A percentile compares a stretch with the other conserved stretches of the same genome.
Conservation (phyloP, 441 rosid genomes). For the Raphanus hybrid region DNA sequence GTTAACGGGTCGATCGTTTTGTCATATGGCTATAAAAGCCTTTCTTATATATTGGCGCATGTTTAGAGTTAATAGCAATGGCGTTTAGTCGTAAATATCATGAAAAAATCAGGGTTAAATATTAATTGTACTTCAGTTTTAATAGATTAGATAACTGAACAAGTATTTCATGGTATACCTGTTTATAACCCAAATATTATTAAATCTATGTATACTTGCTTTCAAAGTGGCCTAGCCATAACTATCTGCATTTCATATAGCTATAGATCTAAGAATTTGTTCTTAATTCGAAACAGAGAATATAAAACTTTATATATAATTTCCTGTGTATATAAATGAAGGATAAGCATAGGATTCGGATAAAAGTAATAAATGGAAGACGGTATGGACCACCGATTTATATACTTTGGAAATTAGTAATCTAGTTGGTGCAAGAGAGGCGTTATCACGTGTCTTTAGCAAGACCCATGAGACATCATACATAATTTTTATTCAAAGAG, state of each 20-base stretch:
- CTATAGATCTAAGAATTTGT: constrained; percentile 1
- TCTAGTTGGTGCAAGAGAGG: constrained; percentile 16
- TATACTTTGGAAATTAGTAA: constrained; percentile 24
- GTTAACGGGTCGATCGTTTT: no score
- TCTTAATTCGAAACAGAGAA: not conserved
- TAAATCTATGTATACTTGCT: not conserved
- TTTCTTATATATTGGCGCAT: no score
- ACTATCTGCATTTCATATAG: not conserved
- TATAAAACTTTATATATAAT: not conserved
- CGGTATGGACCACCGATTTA: constrained; percentile 34
- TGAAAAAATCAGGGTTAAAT: no score
- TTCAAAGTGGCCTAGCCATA: not conserved
- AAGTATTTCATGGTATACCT: not conserved
- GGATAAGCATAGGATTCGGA: constrained; percentile 38
- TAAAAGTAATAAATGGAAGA: constrained; percentile 26
- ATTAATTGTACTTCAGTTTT: no score
- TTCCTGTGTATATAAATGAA: not conserved
- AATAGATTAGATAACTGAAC: not conserved
- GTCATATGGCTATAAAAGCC: no score
- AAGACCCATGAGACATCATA: constrained; percentile 16
- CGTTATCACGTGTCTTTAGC: constrained; percentile 26
- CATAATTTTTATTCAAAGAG: not conserved
- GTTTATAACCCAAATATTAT: not conserved
- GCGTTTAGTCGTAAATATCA: no score
- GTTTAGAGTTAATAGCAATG: no score